Evolutionary conservation across 495 filamentous ascomycete species (phyloP).

Genomic region (Bacidia rubella): DNA sequence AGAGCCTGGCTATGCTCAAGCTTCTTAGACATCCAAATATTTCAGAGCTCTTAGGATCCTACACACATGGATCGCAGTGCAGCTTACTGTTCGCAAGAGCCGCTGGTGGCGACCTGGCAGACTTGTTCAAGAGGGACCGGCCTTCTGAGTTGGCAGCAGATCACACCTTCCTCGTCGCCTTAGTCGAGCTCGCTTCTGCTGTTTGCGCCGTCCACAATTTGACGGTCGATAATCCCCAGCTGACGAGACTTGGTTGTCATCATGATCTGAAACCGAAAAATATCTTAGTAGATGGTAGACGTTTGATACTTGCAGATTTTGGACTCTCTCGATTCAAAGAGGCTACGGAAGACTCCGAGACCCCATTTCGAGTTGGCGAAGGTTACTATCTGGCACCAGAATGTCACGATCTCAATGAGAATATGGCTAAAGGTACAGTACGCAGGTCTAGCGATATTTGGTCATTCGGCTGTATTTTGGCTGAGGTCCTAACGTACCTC

Average conservation of each 20-base stretch:
- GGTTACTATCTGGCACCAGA: constrained; percentile 6
- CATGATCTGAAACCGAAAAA: constrained; percentile 17
- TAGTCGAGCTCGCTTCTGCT: not conserved
- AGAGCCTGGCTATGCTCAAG: not conserved
- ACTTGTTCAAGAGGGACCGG: not conserved
- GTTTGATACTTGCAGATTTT: constrained; percentile 16
- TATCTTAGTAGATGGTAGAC: constrained; percentile 9
- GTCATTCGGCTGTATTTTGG: constrained; percentile 56
- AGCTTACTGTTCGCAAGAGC: constrained; percentile 13
- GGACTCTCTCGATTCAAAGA: constrained; percentile 8
- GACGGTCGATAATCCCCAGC: not conserved
- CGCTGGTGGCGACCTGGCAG: constrained; percentile 8
- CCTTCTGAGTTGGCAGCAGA: not conserved
- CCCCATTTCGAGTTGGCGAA: not conserved
- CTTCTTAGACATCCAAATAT: constrained; percentile 11
- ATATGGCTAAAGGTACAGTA: not conserved
- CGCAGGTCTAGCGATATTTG: constrained; percentile 64
- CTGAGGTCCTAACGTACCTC: constrained; percentile 22
- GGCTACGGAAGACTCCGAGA: not conserved
- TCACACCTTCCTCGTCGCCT: not conserved
- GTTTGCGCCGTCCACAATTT: constrained; percentile 6
- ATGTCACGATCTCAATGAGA: constrained; percentile 1
- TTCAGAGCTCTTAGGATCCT: constrained; percentile 10
- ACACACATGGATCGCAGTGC: constrained; percentile 8
- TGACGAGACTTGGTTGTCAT: constrained; percentile 14